phyloP scores from a whole-genome alignment of 176 grass and related monocot species.

The Thalia dealbata region DNA sequence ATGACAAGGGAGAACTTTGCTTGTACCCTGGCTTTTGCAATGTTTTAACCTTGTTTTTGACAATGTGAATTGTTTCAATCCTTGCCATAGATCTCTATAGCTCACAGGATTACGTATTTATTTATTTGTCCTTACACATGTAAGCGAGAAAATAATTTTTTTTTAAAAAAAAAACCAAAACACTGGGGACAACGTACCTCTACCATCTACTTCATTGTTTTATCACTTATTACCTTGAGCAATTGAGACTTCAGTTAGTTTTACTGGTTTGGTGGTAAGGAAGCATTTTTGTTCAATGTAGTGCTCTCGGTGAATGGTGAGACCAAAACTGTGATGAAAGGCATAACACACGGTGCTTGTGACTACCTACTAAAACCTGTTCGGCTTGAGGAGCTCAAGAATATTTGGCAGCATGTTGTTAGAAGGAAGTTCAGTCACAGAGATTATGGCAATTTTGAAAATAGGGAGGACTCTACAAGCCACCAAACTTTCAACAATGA shows the following conservation, averaged over 20 bases:
- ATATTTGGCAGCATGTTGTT: conserved; percentile 96
- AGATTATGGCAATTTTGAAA: conserved; percentile 36
- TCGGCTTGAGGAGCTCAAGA: conserved; percentile 82
- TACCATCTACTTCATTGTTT: background rate
- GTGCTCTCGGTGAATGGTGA: conserved; percentile 89
- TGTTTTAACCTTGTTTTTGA: background rate
- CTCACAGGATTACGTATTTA: no score
- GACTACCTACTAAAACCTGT: conserved; percentile 95
- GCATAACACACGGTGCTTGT: conserved; percentile 93
- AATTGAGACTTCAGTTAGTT: background rate
- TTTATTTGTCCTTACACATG: no score
- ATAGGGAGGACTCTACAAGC: conserved; percentile 42
- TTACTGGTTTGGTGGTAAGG: conserved; percentile 2
- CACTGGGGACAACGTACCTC: background rate
- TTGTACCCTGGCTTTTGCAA: background rate
- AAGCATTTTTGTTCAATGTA: conserved; percentile 28
- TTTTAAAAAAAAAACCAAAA: background rate
- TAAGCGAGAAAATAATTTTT: background rate
- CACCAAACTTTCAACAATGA: conserved; percentile 28
- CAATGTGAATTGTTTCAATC: no score
- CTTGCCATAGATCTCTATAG: no score
- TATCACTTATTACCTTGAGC: background rate
- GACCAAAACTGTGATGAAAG: conserved; percentile 95
- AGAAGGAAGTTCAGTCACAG: conserved; percentile 50
- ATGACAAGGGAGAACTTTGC: background rate